phyloP scores from a whole-genome alignment of 2,329 filamentous ascomycete species.

The Neofusicoccum sp. region DNA sequence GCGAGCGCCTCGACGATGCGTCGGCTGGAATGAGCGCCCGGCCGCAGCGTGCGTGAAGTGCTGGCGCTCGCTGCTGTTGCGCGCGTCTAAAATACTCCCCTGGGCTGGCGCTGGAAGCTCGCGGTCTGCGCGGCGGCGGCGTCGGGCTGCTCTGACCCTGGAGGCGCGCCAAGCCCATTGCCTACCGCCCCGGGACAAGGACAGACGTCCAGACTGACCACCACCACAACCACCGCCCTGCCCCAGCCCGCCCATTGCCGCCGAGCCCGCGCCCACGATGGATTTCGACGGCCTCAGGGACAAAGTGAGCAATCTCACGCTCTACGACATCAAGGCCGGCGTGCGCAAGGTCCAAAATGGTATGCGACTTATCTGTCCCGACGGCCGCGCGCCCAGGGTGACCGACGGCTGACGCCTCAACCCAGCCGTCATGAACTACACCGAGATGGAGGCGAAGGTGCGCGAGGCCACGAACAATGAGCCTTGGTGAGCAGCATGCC shows the following conservation, averaged over 20 bases:
- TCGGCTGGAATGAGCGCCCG: background rate
- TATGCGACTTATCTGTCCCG: slow-evolving; percentile 47
- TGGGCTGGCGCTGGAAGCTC: background rate
- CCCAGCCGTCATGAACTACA: slow-evolving; percentile 95
- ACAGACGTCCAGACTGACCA: background rate
- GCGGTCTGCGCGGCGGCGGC: background rate
- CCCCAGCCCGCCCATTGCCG: background rate
- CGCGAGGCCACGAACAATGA: slow-evolving; percentile 99
- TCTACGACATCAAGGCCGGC: slow-evolving; percentile 94
- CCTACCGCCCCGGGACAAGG: slow-evolving; percentile 2
- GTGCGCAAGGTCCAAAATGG: slow-evolving; percentile 97
- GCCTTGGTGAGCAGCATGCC: slow-evolving; percentile 76
- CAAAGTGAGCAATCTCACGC: slow-evolving; percentile 84
- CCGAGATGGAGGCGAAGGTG: slow-evolving; percentile 81
- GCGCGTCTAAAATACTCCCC: background rate
- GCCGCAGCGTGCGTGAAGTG: too few species aligned
- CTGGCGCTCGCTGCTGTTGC: background rate
- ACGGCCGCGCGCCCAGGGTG: background rate
- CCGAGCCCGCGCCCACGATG: slow-evolving; percentile 57
- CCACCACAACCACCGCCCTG: background rate
- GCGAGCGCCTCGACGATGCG: background rate
- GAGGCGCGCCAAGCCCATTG: slow-evolving; percentile 8
- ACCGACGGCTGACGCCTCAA: slow-evolving; percentile 29
- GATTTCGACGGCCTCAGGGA: slow-evolving; percentile 84
- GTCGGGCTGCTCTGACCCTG: slow-evolving; percentile 6